These are phyloP conservation scores for Hymenoscyphus albidus DNA, from an alignment of 2,329 filamentous ascomycete genomes.

Conservation along the genomic window DNA sequence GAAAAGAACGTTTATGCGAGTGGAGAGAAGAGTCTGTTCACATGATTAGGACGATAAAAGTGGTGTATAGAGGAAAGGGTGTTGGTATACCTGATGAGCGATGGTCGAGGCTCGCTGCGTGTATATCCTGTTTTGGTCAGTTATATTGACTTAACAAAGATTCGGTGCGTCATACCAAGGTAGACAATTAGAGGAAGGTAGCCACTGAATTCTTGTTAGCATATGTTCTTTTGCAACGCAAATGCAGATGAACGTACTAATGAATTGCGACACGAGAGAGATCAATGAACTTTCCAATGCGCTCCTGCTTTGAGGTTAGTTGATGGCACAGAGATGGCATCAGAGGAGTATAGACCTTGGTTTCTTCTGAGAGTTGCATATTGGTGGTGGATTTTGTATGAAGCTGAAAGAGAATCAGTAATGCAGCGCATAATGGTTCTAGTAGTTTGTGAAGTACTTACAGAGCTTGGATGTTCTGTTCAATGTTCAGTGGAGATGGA, in stretches of 20 bases:
- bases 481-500: neutral
- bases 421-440: neutral
- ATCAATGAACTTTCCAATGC: conserved; percentile 95
- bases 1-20: conserved; percentile 47
- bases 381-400: conserved; percentile 20
- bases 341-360: conserved; percentile 63
- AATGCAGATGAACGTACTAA: conserved; percentile 62
- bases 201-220: conserved; percentile 59
- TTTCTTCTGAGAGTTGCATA: conserved; percentile 79
- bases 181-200: conserved; percentile 97
- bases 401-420: conserved; percentile 19
- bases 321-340: conserved; percentile 6
- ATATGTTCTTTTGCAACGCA: neutral
- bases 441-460: conserved; percentile 8
- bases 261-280: conserved; percentile 90
- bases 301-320: conserved; percentile 62
- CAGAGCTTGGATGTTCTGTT: conserved; percentile 7
- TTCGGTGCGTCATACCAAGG: conserved; percentile 61
- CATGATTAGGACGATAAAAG: conserved; percentile 25
- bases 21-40: conserved; percentile 56
- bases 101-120: conserved; percentile 85
- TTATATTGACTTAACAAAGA: conserved; percentile 8
- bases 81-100: conserved; percentile 61
- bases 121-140: conserved; percentile 68
- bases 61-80: neutral